Evolutionary conservation across 1,284 basidiomycete genomes (phyloP).

Genomic region (Cystobasidium sp.): DNA sequence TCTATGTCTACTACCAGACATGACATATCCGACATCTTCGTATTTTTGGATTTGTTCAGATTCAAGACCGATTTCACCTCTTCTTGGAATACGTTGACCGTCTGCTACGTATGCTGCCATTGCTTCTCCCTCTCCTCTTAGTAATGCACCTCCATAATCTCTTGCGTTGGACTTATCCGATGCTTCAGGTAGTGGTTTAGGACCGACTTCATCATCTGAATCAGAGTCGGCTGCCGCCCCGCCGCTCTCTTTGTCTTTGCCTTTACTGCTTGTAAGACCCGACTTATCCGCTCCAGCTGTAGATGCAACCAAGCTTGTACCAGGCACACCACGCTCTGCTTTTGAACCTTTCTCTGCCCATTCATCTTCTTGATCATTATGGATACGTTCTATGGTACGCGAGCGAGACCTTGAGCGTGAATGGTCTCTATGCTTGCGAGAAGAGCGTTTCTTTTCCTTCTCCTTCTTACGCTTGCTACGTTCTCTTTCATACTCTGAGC

Average conservation of each 20-base stretch:
- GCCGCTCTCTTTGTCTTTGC: constrained; percentile 51
- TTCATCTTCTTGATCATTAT: constrained; percentile 45
- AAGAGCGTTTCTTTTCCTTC: constrained; percentile 45
- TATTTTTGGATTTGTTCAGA: constrained; percentile 82
- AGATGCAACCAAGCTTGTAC: constrained; percentile 12
- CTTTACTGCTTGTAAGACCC: constrained; percentile 45
- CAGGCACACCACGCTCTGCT: constrained; percentile 2
- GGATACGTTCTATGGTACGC: constrained; percentile 2
- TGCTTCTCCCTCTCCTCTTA: constrained; percentile 92
- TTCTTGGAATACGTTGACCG: constrained; percentile 89
- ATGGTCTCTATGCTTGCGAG: constrained; percentile 1
- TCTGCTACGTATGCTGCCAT: constrained; percentile 95
- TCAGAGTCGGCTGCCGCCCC: constrained; percentile 50
- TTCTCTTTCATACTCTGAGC: constrained; percentile 56
- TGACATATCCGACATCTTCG: constrained; percentile 93
- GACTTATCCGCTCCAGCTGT: constrained; percentile 33
- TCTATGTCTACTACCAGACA: constrained; percentile 87
- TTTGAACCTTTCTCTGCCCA: constrained; percentile 51
- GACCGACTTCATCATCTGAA: constrained; percentile 55
- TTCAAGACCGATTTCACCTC: constrained; percentile 95
- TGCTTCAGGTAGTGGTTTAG: constrained; percentile 47
- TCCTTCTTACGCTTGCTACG: constrained; percentile 45
- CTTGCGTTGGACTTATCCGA: constrained; percentile 22
- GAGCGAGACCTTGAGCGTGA: constrained; percentile 26
- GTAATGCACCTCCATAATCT: constrained; percentile 74